Evolutionary conservation across 495 filamentous ascomycete genomes (phyloP), one percentile per base, ranked within the genome.

Genomic region (Xylaria venustula): DNA sequence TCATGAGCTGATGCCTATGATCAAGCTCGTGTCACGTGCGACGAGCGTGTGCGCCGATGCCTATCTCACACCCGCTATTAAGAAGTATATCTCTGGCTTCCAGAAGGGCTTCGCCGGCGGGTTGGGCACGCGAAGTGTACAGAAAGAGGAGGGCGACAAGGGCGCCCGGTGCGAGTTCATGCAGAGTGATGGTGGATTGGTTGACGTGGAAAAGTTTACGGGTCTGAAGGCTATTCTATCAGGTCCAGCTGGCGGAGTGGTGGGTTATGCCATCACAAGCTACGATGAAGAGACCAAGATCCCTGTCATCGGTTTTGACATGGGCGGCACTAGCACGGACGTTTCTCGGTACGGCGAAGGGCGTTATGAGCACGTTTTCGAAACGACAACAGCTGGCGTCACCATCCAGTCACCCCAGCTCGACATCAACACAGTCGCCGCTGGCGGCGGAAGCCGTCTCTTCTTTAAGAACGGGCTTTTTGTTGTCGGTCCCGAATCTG

Each of bases 361-460:
- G 11, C 83, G 93, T 49, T 92, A 96, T 69, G 94, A 98, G 58
- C 94, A 98, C 71, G 94, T 97, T 0, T 98, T 98, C 62, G 94
- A 96, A 69, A 97, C 94, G 1, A 97, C 93, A 0, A 96, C 95
- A 0, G 94, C 94, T 1, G 94, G 94, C 23, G 91, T 98, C 6
- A 91, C 92, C 0, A 95, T 98, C 34, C 94, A 98, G 66, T 92
- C 88, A 0, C 94, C 94, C 0, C 94, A 98, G 67, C 84, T 98
- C 0, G 94, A 98, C 75, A 97, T 98, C 75, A 98, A 98, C 73
- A 98, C 94, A 0, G 93, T 98, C 30, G 93, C 93, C 19, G 93
- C 93, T 19, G 93, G 93, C 41, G 93, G 93, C 55, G 93, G 93
- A 17, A 96, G 92, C 3, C 85, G 91, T 48, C 81, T 98, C 3